These are phyloP conservation scores for Sporobolus alterniflorus DNA, from an alignment of 202 grass and related monocot genomes.

Conservation along the genomic window DNA sequence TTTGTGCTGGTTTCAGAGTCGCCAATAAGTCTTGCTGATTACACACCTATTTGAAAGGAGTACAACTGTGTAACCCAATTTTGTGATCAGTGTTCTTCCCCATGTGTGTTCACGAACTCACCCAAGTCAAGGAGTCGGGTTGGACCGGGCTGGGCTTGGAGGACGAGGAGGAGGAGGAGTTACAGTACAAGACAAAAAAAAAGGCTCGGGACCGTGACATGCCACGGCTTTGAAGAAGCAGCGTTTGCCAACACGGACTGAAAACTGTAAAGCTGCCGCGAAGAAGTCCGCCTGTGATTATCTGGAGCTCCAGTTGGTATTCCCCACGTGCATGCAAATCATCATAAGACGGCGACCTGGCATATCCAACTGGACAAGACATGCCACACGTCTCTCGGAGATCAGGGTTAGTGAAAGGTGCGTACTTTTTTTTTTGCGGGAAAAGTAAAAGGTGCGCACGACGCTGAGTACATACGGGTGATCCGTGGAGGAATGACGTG, in stretches of 20 bases:
- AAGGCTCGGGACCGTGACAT: not conserved
- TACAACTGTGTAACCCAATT: too few species aligned
- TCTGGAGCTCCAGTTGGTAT: constrained; percentile 17
- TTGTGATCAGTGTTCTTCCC: not conserved
- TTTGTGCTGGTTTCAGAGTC: too few species aligned
- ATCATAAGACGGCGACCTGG: not conserved
- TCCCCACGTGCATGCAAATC: constrained; percentile 37
- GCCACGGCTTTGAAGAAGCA: not conserved
- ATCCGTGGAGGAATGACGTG: constrained; percentile 5
- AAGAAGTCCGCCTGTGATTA: constrained; percentile 31
- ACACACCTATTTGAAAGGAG: too few species aligned
- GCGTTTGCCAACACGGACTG: constrained; percentile 21
- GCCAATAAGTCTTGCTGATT: too few species aligned
- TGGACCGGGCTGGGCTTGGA: constrained; percentile 3
- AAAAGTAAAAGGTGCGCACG: not conserved
- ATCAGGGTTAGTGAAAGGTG: not conserved
- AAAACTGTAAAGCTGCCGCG: constrained; percentile 7
- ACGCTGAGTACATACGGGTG: not conserved
- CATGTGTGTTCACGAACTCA: not conserved
- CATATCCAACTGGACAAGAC: constrained; percentile 15
- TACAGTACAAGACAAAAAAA: not conserved
- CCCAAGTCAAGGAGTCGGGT: not conserved
- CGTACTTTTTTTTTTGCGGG: too few species aligned
- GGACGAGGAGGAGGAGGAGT: not conserved
- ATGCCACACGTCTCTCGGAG: constrained; percentile 10